Base-by-base conservation (phyloP, 352 stramenopile species). In the Globisporangium camurandrum region DNA sequence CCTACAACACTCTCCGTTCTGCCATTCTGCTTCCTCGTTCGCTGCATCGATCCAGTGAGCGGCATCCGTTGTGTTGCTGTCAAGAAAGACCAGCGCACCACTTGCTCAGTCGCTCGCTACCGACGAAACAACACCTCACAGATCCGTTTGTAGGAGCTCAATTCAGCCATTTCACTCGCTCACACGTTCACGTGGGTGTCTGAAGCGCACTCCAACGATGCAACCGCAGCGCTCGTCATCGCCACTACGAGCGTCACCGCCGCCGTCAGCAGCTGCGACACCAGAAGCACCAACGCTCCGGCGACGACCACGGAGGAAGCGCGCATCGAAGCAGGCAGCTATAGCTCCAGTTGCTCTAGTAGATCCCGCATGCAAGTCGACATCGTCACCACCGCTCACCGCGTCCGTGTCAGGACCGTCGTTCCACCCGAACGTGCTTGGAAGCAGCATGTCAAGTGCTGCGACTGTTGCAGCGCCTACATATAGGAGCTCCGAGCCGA, bases 361-460 rank as follows among this genome's bases (percentile, higher is more conserved):
- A n/a, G n/a, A n/a, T 4, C n/a, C 28, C 12, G 28, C 44, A 9
- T 9, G 14, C 19, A 23, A 30, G 28, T 38, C 43, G 2, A 16
- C 36, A 19, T 36, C 23, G 44, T 53, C 23, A 37, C 51, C 51
- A 17, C 51, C 43, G 34, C 51, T 58, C 45, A 44, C 51, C 17
- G 51, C 48, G 14, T 58, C 51, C 12, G 44, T 58, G 17, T 58
- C 51, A 1, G 45, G 23, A 2, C 43, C 46, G 4, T 17, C 27
- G 34, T 57, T 52, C 33, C 34, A 38, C 11, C 37, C 26, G 9
- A 27, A 11, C 22, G 17, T 22, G 4, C 10, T 37, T n/a, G 17
- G 24, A 2, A 33, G 19, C 6, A 20, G 28, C 20, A 28, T 8
- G 6, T 20, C 6, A 7, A n/a, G n/a, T 8, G 8, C 30, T 12